These are phyloP conservation scores for Rhododendron henanense DNA, from an alignment of 148 eudicot species.

Conservation along the genomic window DNA sequence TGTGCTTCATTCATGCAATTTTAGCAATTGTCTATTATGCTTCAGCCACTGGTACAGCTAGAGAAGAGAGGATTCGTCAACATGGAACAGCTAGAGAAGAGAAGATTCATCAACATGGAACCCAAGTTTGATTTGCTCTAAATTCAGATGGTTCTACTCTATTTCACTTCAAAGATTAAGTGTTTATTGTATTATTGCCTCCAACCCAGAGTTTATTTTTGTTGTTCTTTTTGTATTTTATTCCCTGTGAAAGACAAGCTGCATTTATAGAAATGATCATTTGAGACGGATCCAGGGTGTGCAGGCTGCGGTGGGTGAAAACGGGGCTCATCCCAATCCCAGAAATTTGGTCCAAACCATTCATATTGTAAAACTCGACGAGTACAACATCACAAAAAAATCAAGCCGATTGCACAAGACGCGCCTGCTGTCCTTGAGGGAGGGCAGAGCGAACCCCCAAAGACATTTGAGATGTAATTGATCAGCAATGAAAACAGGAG, in stretches of 20 bases:
- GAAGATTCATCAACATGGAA: background rate
- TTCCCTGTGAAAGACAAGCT: background rate
- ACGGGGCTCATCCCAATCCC: background rate
- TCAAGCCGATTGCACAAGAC: background rate
- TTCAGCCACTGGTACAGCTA: conserved; percentile 34
- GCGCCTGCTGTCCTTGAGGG: too few species aligned
- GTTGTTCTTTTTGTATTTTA: background rate
- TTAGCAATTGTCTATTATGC: conserved; percentile 44
- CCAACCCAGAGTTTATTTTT: background rate
- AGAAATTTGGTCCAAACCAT: background rate
- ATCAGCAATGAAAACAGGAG: background rate
- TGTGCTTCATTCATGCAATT: conserved; percentile 57
- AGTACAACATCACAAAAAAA: background rate
- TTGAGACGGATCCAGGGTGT: background rate
- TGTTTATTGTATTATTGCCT: background rate
- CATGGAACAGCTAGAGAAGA: conserved; percentile 14
- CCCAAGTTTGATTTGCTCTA: background rate
- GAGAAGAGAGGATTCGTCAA: conserved; percentile 5
- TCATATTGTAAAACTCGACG: background rate
- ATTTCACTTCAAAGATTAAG: background rate
- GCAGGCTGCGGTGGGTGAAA: background rate
- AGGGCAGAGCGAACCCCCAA: too few species aligned
- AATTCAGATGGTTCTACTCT: background rate
- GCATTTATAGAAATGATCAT: background rate
- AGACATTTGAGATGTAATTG: too few species aligned